Conservation (phyloP, 1,139 yeast genomes). For the Geotrichum carabidarum region DNA sequence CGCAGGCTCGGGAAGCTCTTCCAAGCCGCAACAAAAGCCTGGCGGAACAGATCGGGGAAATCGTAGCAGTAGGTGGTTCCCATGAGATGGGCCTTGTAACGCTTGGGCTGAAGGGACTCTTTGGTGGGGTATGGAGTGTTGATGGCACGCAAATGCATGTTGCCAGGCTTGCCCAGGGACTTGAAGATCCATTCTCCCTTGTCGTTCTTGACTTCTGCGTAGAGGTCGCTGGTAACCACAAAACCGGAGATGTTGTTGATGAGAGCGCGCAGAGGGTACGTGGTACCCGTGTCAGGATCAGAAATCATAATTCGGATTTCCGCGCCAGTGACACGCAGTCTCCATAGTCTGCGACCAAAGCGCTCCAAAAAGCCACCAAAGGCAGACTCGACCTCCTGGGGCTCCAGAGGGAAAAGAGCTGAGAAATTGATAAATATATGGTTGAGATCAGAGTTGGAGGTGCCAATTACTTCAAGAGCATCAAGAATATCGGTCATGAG, state of each 20-base stretch:
- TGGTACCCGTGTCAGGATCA: slow-evolving; percentile 73
- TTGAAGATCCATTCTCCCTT: slow-evolving; percentile 96
- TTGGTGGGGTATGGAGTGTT: slow-evolving; percentile 95
- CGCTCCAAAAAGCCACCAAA: slow-evolving; percentile 96
- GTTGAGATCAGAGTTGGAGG: slow-evolving; percentile 93
- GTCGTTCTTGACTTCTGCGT: slow-evolving; percentile 86
- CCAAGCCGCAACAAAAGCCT: slow-evolving; percentile 85
- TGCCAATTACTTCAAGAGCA: slow-evolving; percentile 88
- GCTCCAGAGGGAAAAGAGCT: slow-evolving; percentile 87
- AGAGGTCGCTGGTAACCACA: slow-evolving; percentile 90
- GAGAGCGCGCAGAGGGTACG: slow-evolving; percentile 94
- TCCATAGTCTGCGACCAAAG: slow-evolving; percentile 94
- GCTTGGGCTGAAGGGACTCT: slow-evolving; percentile 96
- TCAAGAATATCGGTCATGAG: slow-evolving; percentile 93
- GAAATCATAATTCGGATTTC: slow-evolving; percentile 94
- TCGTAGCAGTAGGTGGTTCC: slow-evolving; percentile 98
- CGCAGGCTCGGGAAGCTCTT: slow-evolving; percentile 49
- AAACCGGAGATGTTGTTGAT: slow-evolving; percentile 95
- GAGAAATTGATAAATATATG: slow-evolving; percentile 95
- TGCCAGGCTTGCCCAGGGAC: slow-evolving; percentile 78
- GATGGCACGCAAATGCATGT: slow-evolving; percentile 94
- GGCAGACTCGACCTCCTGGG: slow-evolving; percentile 95
- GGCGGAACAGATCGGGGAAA: slow-evolving; percentile 97
- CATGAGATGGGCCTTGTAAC: slow-evolving; percentile 97
- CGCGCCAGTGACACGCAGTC: slow-evolving; percentile 94